A percentile compares a stretch with the other conserved stretches of the same genome.
These are phyloP conservation scores for Strigomonas culicis DNA, from an alignment of 208 protist species.

Conservation along the genomic window DNA sequence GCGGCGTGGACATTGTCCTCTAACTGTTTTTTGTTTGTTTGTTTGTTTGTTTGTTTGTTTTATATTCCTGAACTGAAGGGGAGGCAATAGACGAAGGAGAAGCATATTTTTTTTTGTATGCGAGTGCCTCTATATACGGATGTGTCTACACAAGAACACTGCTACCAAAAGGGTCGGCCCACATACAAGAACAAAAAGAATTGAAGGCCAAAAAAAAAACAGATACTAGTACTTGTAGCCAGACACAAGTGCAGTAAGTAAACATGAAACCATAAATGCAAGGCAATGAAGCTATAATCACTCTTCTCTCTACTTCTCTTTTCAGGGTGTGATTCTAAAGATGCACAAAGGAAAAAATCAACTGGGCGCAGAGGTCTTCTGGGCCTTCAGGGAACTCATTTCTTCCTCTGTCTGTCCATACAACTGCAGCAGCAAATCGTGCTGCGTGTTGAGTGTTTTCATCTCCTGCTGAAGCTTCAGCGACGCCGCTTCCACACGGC, in stretches of 20 bases:
- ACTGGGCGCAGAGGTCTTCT: too few species aligned
- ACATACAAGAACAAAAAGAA: background rate
- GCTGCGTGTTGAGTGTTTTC: slow-evolving; percentile 34
- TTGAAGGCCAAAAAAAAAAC: background rate
- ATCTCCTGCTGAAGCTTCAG: slow-evolving; percentile 25
- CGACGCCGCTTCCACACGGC: slow-evolving; percentile 22
- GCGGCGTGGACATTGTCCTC: background rate
- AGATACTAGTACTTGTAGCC: background rate
- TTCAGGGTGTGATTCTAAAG: too few species aligned
- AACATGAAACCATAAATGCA: too few species aligned
- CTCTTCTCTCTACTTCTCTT: too few species aligned
- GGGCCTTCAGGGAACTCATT: slow-evolving; percentile 15
- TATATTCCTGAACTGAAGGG: background rate
- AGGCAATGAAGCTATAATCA: too few species aligned
- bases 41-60: background rate
- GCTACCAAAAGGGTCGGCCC: background rate
- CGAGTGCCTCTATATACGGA: background rate
- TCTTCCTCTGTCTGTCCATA: slow-evolving; percentile 79
- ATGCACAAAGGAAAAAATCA: too few species aligned
- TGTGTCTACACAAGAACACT: background rate
- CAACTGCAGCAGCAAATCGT: slow-evolving; percentile 77
- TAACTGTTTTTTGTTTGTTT: background rate
- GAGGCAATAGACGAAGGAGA: background rate
- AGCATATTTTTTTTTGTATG: slow-evolving; percentile 4
- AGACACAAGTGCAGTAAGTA: too few species aligned